Conservation (phyloP, 1,284 basidiomycete genomes). For the Cystobasidiaceae sp. region DNA sequence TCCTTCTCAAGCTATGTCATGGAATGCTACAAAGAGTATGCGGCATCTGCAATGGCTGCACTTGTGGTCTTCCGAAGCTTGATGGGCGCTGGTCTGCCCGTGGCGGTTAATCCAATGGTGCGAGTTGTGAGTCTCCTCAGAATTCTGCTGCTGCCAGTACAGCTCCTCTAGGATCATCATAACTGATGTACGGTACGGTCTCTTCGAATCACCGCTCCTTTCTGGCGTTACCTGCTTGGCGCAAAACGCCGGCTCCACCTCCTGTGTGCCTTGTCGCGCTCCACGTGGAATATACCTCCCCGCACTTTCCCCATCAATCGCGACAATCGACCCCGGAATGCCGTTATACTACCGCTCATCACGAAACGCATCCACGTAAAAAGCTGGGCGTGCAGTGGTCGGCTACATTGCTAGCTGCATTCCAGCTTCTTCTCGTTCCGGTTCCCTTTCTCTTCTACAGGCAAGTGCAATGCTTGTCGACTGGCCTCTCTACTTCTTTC, state of each 20-base stretch:
- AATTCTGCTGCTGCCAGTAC: not conserved
- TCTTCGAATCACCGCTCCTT: not conserved
- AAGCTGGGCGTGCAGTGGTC: constrained; percentile 43
- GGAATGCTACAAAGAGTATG: constrained; percentile 46
- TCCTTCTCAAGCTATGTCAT: constrained; percentile 45
- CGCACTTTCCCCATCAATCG: no score
- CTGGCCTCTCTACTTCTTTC: not conserved
- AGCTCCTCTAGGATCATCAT: not conserved
- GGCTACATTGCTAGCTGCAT: constrained; percentile 43
- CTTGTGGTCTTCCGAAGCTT: constrained; percentile 45
- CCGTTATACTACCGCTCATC: no score
- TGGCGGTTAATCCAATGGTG: constrained; percentile 41
- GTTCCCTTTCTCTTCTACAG: constrained; percentile 44
- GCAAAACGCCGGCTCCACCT: no score
- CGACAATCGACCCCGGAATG: no score
- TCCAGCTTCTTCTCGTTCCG: constrained; percentile 44
- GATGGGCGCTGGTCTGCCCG: constrained; percentile 43
- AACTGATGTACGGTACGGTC: not conserved
- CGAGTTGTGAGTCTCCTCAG: not conserved
- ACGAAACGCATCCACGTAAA: no score
- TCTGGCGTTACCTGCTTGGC: no score
- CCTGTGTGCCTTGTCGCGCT: no score
- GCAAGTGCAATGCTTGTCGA: not conserved
- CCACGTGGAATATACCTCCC: no score
- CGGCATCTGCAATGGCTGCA: constrained; percentile 46